Conservation (phyloP, 2,329 filamentous ascomycete species). For the Bertia moriformis region DNA sequence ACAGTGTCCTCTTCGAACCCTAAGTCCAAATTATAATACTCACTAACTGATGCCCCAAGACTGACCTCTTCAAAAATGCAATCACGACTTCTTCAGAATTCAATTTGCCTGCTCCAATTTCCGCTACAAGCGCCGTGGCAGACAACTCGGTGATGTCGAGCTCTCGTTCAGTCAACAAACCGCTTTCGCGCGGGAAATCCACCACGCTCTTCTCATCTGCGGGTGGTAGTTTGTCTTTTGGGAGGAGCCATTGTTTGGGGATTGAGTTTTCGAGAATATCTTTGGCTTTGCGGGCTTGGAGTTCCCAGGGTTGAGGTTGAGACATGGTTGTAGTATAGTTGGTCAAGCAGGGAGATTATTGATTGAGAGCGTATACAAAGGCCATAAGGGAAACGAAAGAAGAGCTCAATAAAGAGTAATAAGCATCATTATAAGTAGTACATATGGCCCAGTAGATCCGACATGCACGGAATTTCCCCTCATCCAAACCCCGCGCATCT, state of each 20-base stretch:
- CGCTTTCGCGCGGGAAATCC: conserved; percentile 12
- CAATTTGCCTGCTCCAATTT: conserved; percentile 16
- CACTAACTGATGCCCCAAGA: conserved; percentile 28
- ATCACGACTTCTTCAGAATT: conserved; percentile 15
- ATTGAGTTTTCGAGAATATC: conserved; percentile 17
- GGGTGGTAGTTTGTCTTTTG: conserved; percentile 11
- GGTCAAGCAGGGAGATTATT: too few relatives aligned
- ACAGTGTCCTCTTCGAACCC: conserved; percentile 15
- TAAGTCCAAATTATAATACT: conserved; percentile 11
- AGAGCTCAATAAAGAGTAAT: too few relatives aligned
- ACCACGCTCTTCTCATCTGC: conserved; percentile 10
- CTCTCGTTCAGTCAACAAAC: conserved; percentile 17
- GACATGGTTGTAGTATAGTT: too few relatives aligned
- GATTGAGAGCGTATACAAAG: too few relatives aligned
- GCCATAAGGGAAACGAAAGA: too few relatives aligned
- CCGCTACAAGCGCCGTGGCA: conserved; percentile 12
- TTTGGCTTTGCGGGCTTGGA: conserved; percentile 14
- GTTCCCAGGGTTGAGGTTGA: conserved; percentile 14
- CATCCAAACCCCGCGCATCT: too few relatives aligned
- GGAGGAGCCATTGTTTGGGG: conserved; percentile 16
- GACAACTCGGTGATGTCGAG: conserved; percentile 21
- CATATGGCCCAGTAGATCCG: too few relatives aligned
- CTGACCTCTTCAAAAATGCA: conserved; percentile 32
- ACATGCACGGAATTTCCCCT: too few relatives aligned
- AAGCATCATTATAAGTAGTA: too few relatives aligned